Base-by-base conservation (phyloP, 2,329 filamentous ascomycete species). In the Podosphaera fusca region DNA sequence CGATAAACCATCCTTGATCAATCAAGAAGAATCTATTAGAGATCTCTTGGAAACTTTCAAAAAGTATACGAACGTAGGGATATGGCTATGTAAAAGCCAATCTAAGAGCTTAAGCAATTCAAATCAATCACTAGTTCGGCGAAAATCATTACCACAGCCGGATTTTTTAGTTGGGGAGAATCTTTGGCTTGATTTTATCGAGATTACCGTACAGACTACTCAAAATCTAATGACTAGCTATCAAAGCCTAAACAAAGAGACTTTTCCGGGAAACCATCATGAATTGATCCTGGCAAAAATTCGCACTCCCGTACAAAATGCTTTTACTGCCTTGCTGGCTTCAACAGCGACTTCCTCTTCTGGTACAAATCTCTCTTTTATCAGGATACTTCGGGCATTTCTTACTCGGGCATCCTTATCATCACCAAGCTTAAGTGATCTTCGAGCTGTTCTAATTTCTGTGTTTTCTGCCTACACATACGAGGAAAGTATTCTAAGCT, bases 381-480 rank as follows among this genome's bases (percentile, higher is more conserved):
- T 98, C 9, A 85, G 85, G 58, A 86, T 98, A 61, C 75, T 98
- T 12, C 82, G 88, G 54, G 85, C 86, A 4, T 98, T 98, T 68
- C 79, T 98, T 35, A 81, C 84, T 0, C 81, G 87, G 51, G 90
- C 89, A 0, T 84, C 87, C 0, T 77, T 79, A 31, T 81, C 83
- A 21, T 94, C 88, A 0, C 89, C 92, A 0, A 94, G 85, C 10
- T 74, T 98, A 1, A 83, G 87, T 1, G 88, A 96, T 66, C 76
- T 98, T 2, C 84, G 92, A 50, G 79, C 79, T 5, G 89, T 96
- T 0, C 77, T 98, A 1, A 75, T 80, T 0, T 92, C 89, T 10
- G 90, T 98, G 57, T 96, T 98, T 70, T 82, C 90, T 0, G 90
- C 92, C 0, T 98, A 98, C 67, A 84, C 88, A 0, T 95, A 96